Conservation (phyloP, 2,329 filamentous ascomycete genomes). For the Penicillium oxalicum region DNA sequence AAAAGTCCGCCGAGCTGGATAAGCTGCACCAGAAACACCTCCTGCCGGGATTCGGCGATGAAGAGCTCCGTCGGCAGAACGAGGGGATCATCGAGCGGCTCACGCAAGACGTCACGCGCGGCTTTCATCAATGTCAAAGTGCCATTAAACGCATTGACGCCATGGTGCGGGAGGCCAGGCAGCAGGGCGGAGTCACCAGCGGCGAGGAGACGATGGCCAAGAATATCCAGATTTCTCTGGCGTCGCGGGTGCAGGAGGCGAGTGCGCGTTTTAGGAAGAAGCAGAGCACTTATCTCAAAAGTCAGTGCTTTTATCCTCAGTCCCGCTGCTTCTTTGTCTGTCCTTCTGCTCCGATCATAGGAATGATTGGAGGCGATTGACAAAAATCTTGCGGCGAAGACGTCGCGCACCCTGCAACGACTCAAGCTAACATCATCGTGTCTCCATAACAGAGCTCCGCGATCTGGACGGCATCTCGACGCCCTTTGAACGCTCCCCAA, state of each 20-base stretch:
- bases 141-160: conserved; percentile 81
- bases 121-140: conserved; percentile 84
- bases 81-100: conserved; percentile 84
- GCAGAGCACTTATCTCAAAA: conserved; percentile 92
- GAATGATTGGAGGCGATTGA: too few relatives aligned
- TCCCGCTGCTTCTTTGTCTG: background rate
- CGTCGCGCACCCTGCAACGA: too few relatives aligned
- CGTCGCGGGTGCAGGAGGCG: conserved; percentile 80
- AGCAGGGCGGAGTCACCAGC: conserved; percentile 62
- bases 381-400: too few relatives aligned
- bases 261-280: conserved; percentile 94
- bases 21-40: conserved; percentile 96
- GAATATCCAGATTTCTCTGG: conserved; percentile 90
- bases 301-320: conserved; percentile 45
- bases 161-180: conserved; percentile 76
- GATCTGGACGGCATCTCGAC: conserved; percentile 60
- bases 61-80: conserved; percentile 78
- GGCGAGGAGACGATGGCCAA: conserved; percentile 93
- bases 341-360: too few relatives aligned
- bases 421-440: conserved; percentile 9
- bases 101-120: conserved; percentile 82
- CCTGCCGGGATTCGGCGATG: conserved; percentile 91
- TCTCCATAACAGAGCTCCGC: conserved; percentile 56
- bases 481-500: conserved; percentile 46
- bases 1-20: conserved; percentile 77